A percentile compares a stretch with the other conserved stretches of the same genome.
phyloP scores from a whole-genome alignment of 805 yeast species.

The Candida krabiensis region DNA sequence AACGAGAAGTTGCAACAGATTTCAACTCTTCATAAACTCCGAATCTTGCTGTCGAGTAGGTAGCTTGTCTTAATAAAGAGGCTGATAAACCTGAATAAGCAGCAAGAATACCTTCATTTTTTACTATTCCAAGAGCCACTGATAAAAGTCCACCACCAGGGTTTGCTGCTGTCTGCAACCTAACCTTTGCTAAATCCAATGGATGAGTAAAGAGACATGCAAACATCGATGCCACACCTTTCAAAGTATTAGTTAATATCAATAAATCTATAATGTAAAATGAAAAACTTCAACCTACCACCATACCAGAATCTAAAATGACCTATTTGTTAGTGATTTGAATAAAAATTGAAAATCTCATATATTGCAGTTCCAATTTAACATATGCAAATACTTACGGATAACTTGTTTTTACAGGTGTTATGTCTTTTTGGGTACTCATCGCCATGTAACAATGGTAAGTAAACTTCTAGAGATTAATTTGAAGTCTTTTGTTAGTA shows the following conservation, averaged over 20 bases:
- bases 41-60: constrained; percentile 83
- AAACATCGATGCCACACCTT: constrained; percentile 64
- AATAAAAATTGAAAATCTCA: not conserved
- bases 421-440: not conserved
- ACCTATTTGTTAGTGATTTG: not conserved
- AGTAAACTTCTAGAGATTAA: not conserved
- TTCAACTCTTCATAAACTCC: constrained; percentile 83
- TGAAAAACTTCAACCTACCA: constrained; percentile 21
- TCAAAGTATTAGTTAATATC: not conserved
- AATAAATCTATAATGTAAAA: too few relatives aligned
- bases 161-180: constrained; percentile 73
- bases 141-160: constrained; percentile 64
- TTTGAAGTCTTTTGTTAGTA: not conserved
- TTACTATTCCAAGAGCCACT: constrained; percentile 60
- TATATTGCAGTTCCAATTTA: not conserved
- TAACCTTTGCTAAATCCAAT: constrained; percentile 80
- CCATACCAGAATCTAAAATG: constrained; percentile 27
- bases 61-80: constrained; percentile 79
- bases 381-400: constrained; percentile 3
- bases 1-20: constrained; percentile 45
- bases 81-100: constrained; percentile 85
- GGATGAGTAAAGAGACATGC: constrained; percentile 79
- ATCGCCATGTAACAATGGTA: constrained; percentile 9
- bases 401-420: constrained; percentile 1
- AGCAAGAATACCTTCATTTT: constrained; percentile 64